Evolutionary conservation across 1,139 yeast genomes (phyloP).

Genomic region (Geotrichum citri-aurantii): DNA sequence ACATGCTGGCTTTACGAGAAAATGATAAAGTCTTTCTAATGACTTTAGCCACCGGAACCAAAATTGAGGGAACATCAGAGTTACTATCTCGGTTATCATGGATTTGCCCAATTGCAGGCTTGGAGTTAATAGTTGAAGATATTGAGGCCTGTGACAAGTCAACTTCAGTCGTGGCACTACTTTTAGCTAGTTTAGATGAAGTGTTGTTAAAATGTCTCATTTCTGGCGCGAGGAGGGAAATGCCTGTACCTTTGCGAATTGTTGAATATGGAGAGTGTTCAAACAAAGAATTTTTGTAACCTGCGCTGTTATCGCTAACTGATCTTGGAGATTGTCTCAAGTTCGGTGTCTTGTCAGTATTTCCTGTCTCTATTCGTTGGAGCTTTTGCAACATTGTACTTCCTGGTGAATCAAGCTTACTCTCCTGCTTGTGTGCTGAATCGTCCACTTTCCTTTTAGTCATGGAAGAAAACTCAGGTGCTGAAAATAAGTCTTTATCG

Average conservation of each 20-base stretch:
- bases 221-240: not conserved
- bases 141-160: not conserved
- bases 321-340: not conserved
- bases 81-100: not conserved
- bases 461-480: not conserved
- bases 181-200: not conserved
- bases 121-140: not conserved
- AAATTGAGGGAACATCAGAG: not conserved
- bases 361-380: not conserved
- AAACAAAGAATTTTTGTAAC: not conserved
- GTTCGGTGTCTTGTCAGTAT: not conserved
- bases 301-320: not conserved
- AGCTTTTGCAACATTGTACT: not conserved
- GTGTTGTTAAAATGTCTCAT: not conserved
- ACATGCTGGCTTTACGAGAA: not conserved
- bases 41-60: not conserved
- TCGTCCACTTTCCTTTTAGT: not conserved
- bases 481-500: conserved; percentile 43
- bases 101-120: not conserved
- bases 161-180: not conserved
- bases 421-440: not conserved
- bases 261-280: not conserved
- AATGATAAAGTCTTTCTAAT: not conserved
- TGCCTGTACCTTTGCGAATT: not conserved
- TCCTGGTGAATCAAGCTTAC: not conserved